Conservation (phyloP, 306 rosid genomes). For the Lagenaria siceraria region DNA sequence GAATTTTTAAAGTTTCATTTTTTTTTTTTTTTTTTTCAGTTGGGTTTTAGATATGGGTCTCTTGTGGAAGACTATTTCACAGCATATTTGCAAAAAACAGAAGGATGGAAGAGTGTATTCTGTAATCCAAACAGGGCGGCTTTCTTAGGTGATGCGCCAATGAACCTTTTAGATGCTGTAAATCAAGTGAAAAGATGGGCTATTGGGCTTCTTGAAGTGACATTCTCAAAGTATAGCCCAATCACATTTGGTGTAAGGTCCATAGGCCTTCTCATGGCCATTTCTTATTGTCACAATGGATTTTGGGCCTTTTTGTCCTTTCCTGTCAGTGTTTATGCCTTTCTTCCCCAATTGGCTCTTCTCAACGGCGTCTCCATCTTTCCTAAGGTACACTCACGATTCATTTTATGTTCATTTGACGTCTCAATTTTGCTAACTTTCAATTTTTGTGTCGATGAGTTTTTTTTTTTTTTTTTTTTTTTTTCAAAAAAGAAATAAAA, state of each 20-base stretch:
- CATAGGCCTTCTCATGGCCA: conserved; percentile 23
- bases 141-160: conserved; percentile 27
- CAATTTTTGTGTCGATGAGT: too few species aligned
- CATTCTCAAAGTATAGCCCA: conserved; percentile 16
- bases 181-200: conserved; percentile 28
- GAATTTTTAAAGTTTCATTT: too few species aligned
- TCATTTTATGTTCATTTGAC: too few species aligned
- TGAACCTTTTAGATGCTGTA: conserved; percentile 15
- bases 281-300: conserved; percentile 10
- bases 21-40: background rate
- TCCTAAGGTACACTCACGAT: conserved; percentile 17
- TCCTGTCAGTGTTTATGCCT: conserved; percentile 20
- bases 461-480: too few species aligned
- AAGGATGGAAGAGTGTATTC: conserved; percentile 28
- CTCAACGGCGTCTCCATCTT: conserved; percentile 24
- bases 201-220: conserved; percentile 18
- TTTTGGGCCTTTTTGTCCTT: conserved; percentile 13
- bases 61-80: conserved; percentile 26
- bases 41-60: conserved; percentile 33
- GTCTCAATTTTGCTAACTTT: too few species aligned
- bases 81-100: conserved; percentile 7
- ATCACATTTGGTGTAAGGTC: conserved; percentile 8
- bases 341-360: conserved; percentile 31
- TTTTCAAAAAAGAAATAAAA: too few species aligned
- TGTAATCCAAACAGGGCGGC: conserved; percentile 29